These are phyloP conservation scores for Lyophyllum semitale DNA, from an alignment of 768 basidiomycete genomes.

Conservation along the genomic window DNA sequence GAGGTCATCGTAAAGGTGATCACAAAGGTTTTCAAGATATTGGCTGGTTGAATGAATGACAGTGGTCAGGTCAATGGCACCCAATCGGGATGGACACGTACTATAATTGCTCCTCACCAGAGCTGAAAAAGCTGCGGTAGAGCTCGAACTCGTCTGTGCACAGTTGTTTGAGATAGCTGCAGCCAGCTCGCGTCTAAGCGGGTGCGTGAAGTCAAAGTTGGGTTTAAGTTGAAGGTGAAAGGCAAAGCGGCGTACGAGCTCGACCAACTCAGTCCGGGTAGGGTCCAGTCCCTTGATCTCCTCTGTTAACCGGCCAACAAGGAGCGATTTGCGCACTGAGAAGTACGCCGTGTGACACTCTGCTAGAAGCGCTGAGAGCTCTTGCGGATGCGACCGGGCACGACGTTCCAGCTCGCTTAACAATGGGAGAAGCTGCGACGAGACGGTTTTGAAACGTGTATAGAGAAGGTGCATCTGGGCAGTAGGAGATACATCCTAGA, in stretches of 20 bases:
- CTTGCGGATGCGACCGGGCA: slow-evolving; percentile 76
- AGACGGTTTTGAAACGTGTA: slow-evolving; percentile 79
- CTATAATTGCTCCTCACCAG: slow-evolving; percentile 71
- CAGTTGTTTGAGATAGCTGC: slow-evolving; percentile 88
- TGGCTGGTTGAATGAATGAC: slow-evolving; percentile 49
- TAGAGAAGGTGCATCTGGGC: slow-evolving; percentile 87
- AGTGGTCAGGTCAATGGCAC: not conserved
- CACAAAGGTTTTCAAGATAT: slow-evolving; percentile 90
- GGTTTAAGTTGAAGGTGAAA: not conserved
- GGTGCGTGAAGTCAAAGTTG: not conserved
- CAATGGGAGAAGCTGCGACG: slow-evolving; percentile 73
- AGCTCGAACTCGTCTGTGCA: slow-evolving; percentile 89
- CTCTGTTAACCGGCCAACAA: slow-evolving; percentile 72
- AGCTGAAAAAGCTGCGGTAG: slow-evolving; percentile 83
- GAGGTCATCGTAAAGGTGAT: slow-evolving; percentile 93
- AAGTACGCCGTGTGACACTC: slow-evolving; percentile 93
- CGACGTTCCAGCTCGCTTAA: slow-evolving; percentile 85
- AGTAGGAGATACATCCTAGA: slow-evolving; percentile 74
- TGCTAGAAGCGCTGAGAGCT: slow-evolving; percentile 72
- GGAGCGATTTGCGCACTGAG: slow-evolving; percentile 64
- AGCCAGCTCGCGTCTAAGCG: slow-evolving; percentile 82
- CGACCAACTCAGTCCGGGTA: slow-evolving; percentile 78
- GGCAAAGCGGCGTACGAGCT: slow-evolving; percentile 58
- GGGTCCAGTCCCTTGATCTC: slow-evolving; percentile 88
- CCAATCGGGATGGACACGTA: slow-evolving; percentile 24